phyloP scores from a whole-genome alignment of 352 stramenopile genomes.

The Phytophthora cryptogea region DNA sequence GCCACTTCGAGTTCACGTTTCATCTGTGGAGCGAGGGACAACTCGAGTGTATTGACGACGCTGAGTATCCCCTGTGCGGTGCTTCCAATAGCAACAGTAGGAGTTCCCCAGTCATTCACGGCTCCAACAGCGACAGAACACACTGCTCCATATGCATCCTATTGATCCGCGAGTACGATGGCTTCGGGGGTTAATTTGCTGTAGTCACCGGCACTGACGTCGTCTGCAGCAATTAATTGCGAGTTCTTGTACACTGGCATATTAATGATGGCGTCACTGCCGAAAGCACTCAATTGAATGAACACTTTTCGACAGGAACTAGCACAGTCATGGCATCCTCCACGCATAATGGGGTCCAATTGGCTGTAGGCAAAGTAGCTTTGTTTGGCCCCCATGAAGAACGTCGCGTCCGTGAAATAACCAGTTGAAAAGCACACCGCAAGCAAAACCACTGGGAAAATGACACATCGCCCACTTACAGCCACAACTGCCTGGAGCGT shows the following conservation, averaged over 20 bases:
- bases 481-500: slow-evolving; percentile 12
- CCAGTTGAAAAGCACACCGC: slow-evolving; percentile 4
- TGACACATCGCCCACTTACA: slow-evolving; percentile 13
- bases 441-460: slow-evolving; percentile 15
- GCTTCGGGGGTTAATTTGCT: neutral
- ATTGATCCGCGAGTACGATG: slow-evolving; percentile 13
- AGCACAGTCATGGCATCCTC: slow-evolving; percentile 12
- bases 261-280: slow-evolving; percentile 19
- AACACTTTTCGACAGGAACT: slow-evolving; percentile 30
- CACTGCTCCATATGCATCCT: slow-evolving; percentile 20
- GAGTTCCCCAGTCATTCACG: slow-evolving; percentile 29
- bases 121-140: slow-evolving; percentile 8
- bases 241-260: slow-evolving; percentile 21
- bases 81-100: slow-evolving; percentile 13
- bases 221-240: slow-evolving; percentile 17
- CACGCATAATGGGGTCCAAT: slow-evolving; percentile 23
- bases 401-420: slow-evolving; percentile 15
- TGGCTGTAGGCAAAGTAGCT: slow-evolving; percentile 32
- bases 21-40: slow-evolving; percentile 24
- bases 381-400: slow-evolving; percentile 21
- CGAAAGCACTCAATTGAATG: slow-evolving; percentile 26
- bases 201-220: slow-evolving; percentile 3
- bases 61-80: slow-evolving; percentile 7
- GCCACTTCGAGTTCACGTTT: slow-evolving; percentile 20
- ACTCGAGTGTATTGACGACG: slow-evolving; percentile 15